Conservation (phyloP, 352 stramenopile species). For the Phytophthora multivora region DNA sequence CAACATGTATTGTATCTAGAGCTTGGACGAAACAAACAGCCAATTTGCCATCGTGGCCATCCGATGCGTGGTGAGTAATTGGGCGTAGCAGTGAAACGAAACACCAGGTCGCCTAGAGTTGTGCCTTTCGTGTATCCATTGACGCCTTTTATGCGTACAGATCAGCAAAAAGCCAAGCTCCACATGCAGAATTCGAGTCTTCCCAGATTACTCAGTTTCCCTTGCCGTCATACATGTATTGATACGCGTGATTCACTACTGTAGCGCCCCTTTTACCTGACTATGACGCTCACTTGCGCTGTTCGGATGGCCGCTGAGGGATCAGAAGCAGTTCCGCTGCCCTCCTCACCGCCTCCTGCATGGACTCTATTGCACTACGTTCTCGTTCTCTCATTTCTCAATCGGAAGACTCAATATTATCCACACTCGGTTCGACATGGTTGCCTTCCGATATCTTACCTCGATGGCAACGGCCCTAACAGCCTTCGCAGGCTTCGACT, state of each 20-base stretch:
- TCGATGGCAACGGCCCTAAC: background rate
- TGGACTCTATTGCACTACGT: too few relatives aligned
- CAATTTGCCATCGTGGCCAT: conserved; percentile 13
- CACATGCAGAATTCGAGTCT: background rate
- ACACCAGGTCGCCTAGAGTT: background rate
- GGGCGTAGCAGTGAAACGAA: conserved; percentile 2
- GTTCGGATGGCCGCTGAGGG: too few relatives aligned
- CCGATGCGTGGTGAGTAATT: conserved; percentile 11
- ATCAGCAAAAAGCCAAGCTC: conserved; percentile 6
- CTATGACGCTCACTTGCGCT: conserved; percentile 5
- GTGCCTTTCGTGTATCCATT: conserved; percentile 20
- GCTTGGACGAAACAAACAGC: conserved; percentile 1
- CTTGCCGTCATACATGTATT: too few relatives aligned
- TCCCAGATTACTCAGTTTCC: background rate
- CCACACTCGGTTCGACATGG: conserved; percentile 12
- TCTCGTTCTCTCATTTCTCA: conserved; percentile 15
- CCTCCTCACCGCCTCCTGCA: too few relatives aligned
- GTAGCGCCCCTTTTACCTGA: conserved; percentile 8
- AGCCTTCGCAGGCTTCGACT: background rate
- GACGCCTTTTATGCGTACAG: conserved; percentile 28
- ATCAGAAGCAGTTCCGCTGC: conserved; percentile 25
- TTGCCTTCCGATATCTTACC: conserved; percentile 1
- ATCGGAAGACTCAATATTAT: conserved; percentile 10
- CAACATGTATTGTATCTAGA: too few relatives aligned
- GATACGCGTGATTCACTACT: background rate